A percentile compares a stretch with the other conserved stretches of the same genome.
phyloP scores from a whole-genome alignment of 768 basidiomycete species.

The Tephrocybe rancida region DNA sequence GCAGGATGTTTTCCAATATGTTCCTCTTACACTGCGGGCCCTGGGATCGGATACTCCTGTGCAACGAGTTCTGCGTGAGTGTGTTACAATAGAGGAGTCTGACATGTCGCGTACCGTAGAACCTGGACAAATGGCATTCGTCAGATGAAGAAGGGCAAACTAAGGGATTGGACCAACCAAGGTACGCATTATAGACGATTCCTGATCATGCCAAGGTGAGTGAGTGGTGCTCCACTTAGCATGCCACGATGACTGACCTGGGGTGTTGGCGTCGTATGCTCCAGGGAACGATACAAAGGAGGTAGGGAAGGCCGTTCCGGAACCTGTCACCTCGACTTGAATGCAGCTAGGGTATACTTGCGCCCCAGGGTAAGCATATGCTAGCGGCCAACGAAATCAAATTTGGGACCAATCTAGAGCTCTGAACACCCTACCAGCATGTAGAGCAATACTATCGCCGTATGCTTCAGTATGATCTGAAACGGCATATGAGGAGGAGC shows the following conservation, averaged over 20 bases:
- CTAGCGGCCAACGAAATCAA: constrained; percentile 15
- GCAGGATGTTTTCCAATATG: neutral
- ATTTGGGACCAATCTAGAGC: neutral
- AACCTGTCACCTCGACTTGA: constrained; percentile 47
- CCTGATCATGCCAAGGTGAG: constrained; percentile 5
- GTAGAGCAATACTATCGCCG: constrained; percentile 37
- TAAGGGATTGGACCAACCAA: constrained; percentile 21
- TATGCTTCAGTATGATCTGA: neutral
- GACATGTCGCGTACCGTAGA: constrained; percentile 10
- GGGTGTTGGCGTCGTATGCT: constrained; percentile 38
- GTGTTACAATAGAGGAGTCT: neutral
- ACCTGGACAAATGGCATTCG: constrained; percentile 4
- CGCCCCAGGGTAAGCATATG: constrained; percentile 42
- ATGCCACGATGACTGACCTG: constrained; percentile 16
- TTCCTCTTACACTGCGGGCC: constrained; percentile 40
- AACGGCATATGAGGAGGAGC: neutral
- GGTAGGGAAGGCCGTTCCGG: constrained; percentile 43
- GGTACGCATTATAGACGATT: constrained; percentile 39
- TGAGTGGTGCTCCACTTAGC: neutral
- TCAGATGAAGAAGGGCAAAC: neutral
- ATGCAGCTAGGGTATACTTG: constrained; percentile 50
- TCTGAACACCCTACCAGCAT: constrained; percentile 27
- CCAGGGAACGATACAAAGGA: constrained; percentile 55
- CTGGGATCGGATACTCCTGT: constrained; percentile 43
- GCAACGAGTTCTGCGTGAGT: neutral